These are phyloP conservation scores for Nannochloropsis gaditana DNA, from an alignment of 108 stramenopile species.

Conservation along the genomic window DNA sequence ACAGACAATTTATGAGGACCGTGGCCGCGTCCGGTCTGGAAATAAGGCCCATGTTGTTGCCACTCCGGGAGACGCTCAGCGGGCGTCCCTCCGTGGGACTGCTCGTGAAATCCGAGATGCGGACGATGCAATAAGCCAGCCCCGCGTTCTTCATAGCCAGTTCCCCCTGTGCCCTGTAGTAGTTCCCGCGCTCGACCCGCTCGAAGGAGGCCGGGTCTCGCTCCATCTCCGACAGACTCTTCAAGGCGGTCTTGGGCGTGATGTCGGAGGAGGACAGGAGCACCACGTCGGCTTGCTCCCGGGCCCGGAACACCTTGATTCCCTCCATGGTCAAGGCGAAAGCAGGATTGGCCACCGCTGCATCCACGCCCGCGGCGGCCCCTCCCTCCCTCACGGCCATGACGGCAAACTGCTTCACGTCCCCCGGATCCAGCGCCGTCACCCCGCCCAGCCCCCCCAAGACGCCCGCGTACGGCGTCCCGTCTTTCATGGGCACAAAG, in stretches of 20 bases:
- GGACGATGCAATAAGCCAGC: neutral
- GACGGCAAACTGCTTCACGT: constrained; percentile 1
- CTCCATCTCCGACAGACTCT: constrained; percentile 20
- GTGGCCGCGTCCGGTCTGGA: neutral
- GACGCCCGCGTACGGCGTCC: neutral
- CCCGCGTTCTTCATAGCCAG: neutral
- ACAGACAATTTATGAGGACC: neutral
- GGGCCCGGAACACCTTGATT: neutral
- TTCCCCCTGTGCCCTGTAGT: neutral
- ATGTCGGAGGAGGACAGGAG: neutral
- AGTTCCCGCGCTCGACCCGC: neutral
- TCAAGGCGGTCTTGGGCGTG: neutral
- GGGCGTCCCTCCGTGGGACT: neutral
- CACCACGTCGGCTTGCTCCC: neutral
- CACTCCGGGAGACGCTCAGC: neutral
- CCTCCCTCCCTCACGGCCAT: neutral
- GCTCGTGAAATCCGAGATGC: neutral
- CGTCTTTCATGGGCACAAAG: neutral
- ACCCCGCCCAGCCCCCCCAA: neutral
- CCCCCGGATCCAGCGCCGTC: neutral
- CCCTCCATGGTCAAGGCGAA: constrained; percentile 1
- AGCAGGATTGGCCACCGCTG: neutral
- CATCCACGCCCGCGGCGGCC: neutral
- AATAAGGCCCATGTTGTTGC: neutral
- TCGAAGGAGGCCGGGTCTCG: neutral